phyloP scores from a whole-genome alignment of 805 yeast genomes.

The Suhomyces xylopsoci region DNA sequence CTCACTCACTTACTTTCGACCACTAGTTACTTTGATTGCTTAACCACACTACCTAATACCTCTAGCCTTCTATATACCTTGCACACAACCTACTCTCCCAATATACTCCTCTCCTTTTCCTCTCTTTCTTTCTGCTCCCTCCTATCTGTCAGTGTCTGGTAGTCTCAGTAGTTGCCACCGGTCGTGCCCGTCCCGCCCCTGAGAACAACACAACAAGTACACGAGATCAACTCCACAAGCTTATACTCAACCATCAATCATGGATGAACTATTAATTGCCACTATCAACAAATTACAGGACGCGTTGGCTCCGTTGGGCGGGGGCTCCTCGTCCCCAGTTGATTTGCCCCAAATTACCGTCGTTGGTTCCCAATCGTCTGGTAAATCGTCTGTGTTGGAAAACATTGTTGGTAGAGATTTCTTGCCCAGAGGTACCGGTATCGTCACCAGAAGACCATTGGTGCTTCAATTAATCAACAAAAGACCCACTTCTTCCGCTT shows the following conservation, averaged over 20 bases:
- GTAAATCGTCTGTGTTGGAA: slow-evolving; percentile 85
- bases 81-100: not conserved
- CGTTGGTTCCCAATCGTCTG: slow-evolving; percentile 88
- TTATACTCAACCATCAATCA: slow-evolving; percentile 17
- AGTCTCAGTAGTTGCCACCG: not conserved
- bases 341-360: slow-evolving; percentile 95
- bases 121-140: not conserved
- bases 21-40: not conserved
- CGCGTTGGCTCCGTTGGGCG: slow-evolving; percentile 72
- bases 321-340: slow-evolving; percentile 70
- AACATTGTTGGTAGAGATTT: slow-evolving; percentile 90
- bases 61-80: not conserved
- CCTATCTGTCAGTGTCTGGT: not conserved
- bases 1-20: too few species aligned
- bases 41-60: not conserved
- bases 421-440: slow-evolving; percentile 89
- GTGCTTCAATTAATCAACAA: slow-evolving; percentile 77
- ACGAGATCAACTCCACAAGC: not conserved
- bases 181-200: slow-evolving; percentile 4
- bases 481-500: slow-evolving; percentile 35
- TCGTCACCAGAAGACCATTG: slow-evolving; percentile 65
- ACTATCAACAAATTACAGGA: slow-evolving; percentile 78
- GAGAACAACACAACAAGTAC: not conserved
- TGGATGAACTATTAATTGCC: slow-evolving; percentile 79
- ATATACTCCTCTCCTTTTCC: too few species aligned